phyloP scores from a whole-genome alignment of 2,329 filamentous ascomycete genomes.

The Aplosporella prunicola region DNA sequence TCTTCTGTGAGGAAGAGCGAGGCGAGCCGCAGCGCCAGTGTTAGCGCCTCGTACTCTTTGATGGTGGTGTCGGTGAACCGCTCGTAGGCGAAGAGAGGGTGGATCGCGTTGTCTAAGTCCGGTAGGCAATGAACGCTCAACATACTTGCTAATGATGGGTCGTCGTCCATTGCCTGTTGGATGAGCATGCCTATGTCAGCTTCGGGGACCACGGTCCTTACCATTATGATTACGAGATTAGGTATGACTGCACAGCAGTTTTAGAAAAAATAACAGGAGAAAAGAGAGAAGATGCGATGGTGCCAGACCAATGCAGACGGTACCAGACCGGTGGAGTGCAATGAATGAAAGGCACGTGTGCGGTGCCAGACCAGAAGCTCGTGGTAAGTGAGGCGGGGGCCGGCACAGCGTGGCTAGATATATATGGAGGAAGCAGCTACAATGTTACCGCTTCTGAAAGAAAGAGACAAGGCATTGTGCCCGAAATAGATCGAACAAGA shows the following conservation, averaged over 20 bases:
- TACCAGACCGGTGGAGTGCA: too few relatives aligned
- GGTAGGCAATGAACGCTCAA: background rate
- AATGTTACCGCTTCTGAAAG: too few relatives aligned
- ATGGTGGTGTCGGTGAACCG: slow-evolving; percentile 1
- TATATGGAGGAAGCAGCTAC: too few relatives aligned
- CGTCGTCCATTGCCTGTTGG: too few relatives aligned
- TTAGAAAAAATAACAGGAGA: background rate
- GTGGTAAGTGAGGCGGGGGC: too few relatives aligned
- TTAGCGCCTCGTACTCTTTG: slow-evolving; percentile 1
- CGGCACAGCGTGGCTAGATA: too few relatives aligned
- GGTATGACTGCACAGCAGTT: slow-evolving; percentile 6
- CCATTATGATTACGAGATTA: background rate
- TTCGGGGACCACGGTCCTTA: too few relatives aligned
- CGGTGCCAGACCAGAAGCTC: too few relatives aligned
- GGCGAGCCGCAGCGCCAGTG: slow-evolving; percentile 3
- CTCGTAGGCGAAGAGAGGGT: background rate
- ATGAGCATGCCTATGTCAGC: too few relatives aligned
- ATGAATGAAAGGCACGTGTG: too few relatives aligned
- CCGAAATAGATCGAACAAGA: background rate
- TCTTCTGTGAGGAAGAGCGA: slow-evolving; percentile 2
- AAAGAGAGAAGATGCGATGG: background rate
- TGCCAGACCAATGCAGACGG: background rate
- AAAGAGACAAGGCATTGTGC: background rate
- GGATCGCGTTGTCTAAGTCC: slow-evolving; percentile 3
- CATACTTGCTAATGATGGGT: too few relatives aligned